Evolutionary conservation across 441 rosid genomes (phyloP), one percentile per base, ranked within the genome.

Genomic region (Kokia cookei): DNA sequence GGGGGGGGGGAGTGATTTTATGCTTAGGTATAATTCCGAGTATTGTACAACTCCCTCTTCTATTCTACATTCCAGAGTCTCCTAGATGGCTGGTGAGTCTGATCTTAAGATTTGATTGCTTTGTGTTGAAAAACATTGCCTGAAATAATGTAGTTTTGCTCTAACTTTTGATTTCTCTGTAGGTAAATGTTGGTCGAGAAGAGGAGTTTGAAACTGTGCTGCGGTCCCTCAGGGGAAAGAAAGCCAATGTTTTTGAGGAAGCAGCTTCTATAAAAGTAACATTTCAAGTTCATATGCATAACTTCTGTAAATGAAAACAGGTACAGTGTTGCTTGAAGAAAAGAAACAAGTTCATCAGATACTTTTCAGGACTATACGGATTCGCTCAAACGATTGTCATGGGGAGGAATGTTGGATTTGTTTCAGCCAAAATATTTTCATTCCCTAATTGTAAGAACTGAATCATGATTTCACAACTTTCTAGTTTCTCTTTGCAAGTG

Each of bases 51-150:
- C 64, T 84, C 22, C 4, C 81, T 4, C 88, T 91, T 55, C 55
- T 90, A 32, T 73, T 78, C 64, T 72, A 87, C 62, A 80, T 88
- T 72, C 90, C 93, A 12, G 97, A 90, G 78, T 91, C 94, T 65
- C 94, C 93, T 7, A 83, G 94, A 75, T 91, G 94, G 93, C 80
- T 91, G 88, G 97, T 90, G 73, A 84, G 85, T 64, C 5, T 0
- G 3, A 12, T 35, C 14, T 32, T 32, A 29, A 60, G 40, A 17
- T 32, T 61, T 37, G 35, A 1, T 32, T 58, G n/a, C 63, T 51
- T n/a, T 51, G 7, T 51, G 17, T 54, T 54, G 29, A 32, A 57
- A 17, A 53, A 53, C 22, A 53, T 2, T 17, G 11, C 14, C 57
- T 6, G 24, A 19, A 53, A 53, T 7, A 2, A 53, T 53, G 7